Evolutionary conservation across 768 basidiomycete genomes (phyloP).

Genomic region (Tremella fuciformis): DNA sequence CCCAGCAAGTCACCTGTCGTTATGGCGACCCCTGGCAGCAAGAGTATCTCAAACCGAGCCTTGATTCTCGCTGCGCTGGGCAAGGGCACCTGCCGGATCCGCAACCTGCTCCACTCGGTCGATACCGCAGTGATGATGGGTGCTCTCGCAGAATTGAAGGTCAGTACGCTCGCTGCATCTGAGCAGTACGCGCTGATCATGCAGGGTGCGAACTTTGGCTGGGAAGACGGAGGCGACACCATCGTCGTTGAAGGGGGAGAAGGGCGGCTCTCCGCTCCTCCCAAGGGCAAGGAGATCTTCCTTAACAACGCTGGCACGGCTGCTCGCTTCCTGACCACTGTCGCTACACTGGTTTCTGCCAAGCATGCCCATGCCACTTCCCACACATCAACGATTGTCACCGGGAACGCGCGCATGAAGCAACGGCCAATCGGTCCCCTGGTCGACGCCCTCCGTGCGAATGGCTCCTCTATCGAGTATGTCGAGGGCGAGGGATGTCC

Average conservation of each 20-base stretch:
- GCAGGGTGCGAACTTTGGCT: constrained; percentile 84
- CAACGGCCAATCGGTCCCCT: constrained; percentile 95
- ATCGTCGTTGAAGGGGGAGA: constrained; percentile 84
- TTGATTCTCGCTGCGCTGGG: constrained; percentile 89
- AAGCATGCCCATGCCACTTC: constrained; percentile 43
- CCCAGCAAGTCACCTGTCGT: constrained; percentile 60
- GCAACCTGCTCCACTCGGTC: constrained; percentile 90
- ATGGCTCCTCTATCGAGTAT: constrained; percentile 75
- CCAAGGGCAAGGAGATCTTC: constrained; percentile 80
- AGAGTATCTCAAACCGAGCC: constrained; percentile 93
- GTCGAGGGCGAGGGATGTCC: constrained; percentile 79
- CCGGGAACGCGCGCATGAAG: constrained; percentile 98
- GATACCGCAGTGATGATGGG: constrained; percentile 99
- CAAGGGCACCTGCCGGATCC: constrained; percentile 78
- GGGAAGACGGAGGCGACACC: constrained; percentile 96
- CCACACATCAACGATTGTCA: constrained; percentile 66
- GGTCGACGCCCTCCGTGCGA: constrained; percentile 79
- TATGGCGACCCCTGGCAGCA: constrained; percentile 92
- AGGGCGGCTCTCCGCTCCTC: constrained; percentile 72
- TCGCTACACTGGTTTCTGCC: constrained; percentile 73
- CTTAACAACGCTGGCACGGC: constrained; percentile 97
- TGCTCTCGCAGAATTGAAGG: constrained; percentile 82
- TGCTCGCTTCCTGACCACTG: constrained; percentile 92
- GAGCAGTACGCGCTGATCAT: constrained; percentile 11
- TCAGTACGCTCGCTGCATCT: constrained; percentile 45